These are phyloP conservation scores for Ustilago shanxiensis DNA, from an alignment of 1,284 basidiomycete genomes.

Conservation along the genomic window DNA sequence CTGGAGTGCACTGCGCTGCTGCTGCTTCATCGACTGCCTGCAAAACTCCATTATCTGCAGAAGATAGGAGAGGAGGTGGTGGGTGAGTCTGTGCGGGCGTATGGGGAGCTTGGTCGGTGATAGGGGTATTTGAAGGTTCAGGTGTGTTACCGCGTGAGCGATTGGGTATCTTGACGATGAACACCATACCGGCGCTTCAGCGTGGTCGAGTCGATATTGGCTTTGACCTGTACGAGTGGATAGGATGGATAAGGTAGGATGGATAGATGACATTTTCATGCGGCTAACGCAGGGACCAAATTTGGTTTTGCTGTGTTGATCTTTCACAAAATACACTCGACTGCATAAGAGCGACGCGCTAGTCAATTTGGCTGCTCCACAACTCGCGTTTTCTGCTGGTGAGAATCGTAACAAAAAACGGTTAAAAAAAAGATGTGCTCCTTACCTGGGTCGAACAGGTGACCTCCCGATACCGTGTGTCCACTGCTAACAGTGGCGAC, in stretches of 20 bases:
- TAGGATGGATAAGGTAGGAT: neutral
- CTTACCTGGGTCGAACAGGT: conserved; percentile 57
- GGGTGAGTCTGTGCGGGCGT: neutral
- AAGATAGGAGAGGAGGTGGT: neutral
- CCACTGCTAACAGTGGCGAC: conserved; percentile 28
- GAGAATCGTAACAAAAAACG: too few relatives aligned
- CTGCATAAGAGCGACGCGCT: too few relatives aligned
- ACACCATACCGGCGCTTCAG: conserved; percentile 46
- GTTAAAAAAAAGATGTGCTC: conserved; percentile 40
- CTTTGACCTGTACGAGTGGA: too few relatives aligned
- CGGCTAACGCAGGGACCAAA: conserved; percentile 10
- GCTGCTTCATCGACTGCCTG: neutral
- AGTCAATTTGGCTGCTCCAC: neutral
- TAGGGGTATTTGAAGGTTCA: conserved; percentile 32
- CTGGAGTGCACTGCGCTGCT: neutral
- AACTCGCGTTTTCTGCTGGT: neutral
- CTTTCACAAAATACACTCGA: neutral
- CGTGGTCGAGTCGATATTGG: neutral
- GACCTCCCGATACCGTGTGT: conserved; percentile 41
- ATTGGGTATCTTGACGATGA: conserved; percentile 64
- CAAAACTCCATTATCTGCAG: neutral
- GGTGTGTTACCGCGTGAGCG: conserved; percentile 48
- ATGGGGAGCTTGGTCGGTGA: conserved; percentile 7
- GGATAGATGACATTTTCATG: conserved; percentile 7
- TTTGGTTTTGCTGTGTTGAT: conserved; percentile 3